Evolutionary conservation across 768 basidiomycete species (phyloP), one percentile per base, ranked within the genome.

Genomic region (Lactarius pseudohatsudake): DNA sequence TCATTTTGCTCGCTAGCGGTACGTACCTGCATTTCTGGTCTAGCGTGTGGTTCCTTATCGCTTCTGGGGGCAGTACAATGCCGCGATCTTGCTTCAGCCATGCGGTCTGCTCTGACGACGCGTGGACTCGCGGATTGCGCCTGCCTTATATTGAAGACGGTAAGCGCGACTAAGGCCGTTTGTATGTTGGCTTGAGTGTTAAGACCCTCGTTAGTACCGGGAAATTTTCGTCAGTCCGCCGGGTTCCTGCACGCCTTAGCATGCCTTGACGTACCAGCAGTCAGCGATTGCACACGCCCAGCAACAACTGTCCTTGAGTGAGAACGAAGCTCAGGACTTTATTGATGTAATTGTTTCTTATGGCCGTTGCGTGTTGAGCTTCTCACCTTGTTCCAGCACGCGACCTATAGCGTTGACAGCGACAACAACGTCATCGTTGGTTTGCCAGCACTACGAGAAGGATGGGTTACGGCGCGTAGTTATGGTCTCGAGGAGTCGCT

Each of bases 1-100:
- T 85, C 67, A 81, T 85, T 59, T 66, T 85, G n/a, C 71, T 85
- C 26, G 81, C 83, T 1, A 81, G 81, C 60, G 81, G 84, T 82
- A 61, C 18, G 67, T 20, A 15, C 18, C 11, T 30, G 11, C 10
- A 57, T 11, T 7, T 9, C n/a, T 1, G 32, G 30, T 54, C 15
- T 22, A 2, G 3, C 15, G 4, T 30, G 22, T 34, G 7, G 15
- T 41, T 15, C 11, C 38, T 56, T 15, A 36, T 43, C 36, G 15
- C 50, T 64, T 50, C n/a, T 16, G 43, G 18, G 28, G 18, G 18
- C 50, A 70, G 69, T 64, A n/a, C 69, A 64, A n/a, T 41, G 53
- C 28, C 64, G 67, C n/a, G 67, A 70, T 34, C 59, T 70, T 41
- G 65, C 60, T 26, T 53, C 30, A 16, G 57, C 61, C 43, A 68